These are phyloP conservation scores for Tricholoma furcatifolium DNA, from an alignment of 768 basidiomycete species.

Conservation along the genomic window DNA sequence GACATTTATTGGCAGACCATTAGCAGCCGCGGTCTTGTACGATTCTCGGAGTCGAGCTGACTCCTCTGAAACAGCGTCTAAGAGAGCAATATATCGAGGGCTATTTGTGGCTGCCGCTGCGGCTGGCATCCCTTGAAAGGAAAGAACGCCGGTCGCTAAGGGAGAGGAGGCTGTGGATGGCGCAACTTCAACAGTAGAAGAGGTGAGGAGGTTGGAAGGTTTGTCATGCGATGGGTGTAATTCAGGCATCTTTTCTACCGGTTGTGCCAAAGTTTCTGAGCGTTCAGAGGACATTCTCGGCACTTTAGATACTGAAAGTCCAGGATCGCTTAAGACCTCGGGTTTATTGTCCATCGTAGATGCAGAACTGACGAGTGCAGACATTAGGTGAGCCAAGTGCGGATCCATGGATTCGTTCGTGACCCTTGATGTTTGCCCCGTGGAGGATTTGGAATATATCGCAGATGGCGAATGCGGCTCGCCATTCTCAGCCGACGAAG, in stretches of 20 bases:
- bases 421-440: slow-evolving; percentile 30
- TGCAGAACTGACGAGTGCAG: slow-evolving; percentile 59
- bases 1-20: slow-evolving; percentile 11
- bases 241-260: not conserved
- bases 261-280: not conserved
- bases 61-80: slow-evolving; percentile 73
- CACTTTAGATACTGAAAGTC: not conserved
- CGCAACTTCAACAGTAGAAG: not conserved
- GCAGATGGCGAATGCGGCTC: slow-evolving; percentile 69
- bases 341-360: slow-evolving; percentile 10
- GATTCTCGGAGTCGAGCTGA: slow-evolving; percentile 59
- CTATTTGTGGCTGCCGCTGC: slow-evolving; percentile 10
- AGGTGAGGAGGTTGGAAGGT: not conserved
- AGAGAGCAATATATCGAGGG: slow-evolving; percentile 62
- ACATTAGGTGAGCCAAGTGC: slow-evolving; percentile 68
- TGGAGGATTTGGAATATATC: slow-evolving; percentile 43
- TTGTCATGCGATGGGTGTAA: too few species aligned
- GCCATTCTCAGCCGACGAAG: slow-evolving; percentile 58
- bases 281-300: not conserved
- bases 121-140: slow-evolving; percentile 56
- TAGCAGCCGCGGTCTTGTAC: slow-evolving; percentile 11
- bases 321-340: too few species aligned
- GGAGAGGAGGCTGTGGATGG: slow-evolving; percentile 14
- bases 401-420: slow-evolving; percentile 54
- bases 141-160: slow-evolving; percentile 61